Evolutionary conservation across 1,284 basidiomycete species (phyloP).

Genomic region (Peniophora sp.): DNA sequence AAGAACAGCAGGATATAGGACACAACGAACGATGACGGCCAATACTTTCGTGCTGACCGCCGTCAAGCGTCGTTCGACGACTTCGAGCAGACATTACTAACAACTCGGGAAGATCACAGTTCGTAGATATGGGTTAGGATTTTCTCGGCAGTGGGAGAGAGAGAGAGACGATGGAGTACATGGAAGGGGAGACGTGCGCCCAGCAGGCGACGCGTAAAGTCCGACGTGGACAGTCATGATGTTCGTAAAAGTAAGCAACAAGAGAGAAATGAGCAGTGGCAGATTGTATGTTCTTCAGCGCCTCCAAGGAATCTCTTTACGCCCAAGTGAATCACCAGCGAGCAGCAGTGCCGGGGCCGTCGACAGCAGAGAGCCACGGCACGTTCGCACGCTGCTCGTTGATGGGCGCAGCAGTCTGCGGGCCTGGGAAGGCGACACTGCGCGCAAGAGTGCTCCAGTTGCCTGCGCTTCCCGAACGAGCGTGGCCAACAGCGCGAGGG

Average conservation of each 20-base stretch:
- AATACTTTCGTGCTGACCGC: no score
- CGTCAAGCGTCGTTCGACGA: no score
- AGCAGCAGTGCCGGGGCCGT: not conserved
- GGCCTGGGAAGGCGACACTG: conserved; percentile 34
- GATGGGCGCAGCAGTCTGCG: conserved; percentile 46
- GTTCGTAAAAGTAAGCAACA: conserved; percentile 13
- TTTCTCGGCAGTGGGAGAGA: no score
- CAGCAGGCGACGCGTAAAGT: not conserved
- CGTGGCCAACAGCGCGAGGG: conserved; percentile 52
- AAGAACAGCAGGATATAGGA: not conserved
- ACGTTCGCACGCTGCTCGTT: conserved; percentile 48
- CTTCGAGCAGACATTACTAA: conserved; percentile 1
- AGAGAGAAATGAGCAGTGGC: conserved; percentile 17
- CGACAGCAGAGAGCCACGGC: conserved; percentile 60
- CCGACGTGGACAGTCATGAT: conserved; percentile 21
- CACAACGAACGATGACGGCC: not conserved
- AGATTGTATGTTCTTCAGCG: no score
- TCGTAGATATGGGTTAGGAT: conserved; percentile 17
- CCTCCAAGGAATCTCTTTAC: not conserved
- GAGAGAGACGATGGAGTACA: conserved; percentile 2
- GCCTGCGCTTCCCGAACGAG: conserved; percentile 67
- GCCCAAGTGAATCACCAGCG: not conserved
- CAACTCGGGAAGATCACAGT: conserved; percentile 20
- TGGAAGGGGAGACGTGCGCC: conserved; percentile 9
- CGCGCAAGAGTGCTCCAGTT: conserved; percentile 64